A percentile compares a stretch with the other conserved stretches of the same genome.
Conservation (phyloP, 2,329 filamentous ascomycete genomes). For the Pseudonectria foliicola region DNA sequence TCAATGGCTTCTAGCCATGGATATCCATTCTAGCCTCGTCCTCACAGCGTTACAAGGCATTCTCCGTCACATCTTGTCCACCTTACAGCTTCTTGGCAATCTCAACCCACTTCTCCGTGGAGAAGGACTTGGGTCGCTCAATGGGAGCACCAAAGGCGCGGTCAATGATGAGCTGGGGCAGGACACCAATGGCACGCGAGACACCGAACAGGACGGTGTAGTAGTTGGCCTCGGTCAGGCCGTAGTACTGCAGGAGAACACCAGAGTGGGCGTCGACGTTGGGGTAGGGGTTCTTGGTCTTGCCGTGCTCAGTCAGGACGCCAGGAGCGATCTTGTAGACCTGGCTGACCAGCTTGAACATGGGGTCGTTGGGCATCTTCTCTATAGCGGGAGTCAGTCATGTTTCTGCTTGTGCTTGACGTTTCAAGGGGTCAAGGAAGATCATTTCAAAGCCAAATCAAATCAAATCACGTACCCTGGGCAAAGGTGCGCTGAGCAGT, state of each 20-base stretch:
- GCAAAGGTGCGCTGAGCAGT: conserved; percentile 97
- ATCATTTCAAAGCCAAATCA: background rate
- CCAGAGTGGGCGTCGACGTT: conserved; percentile 99
- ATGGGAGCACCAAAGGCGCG: conserved; percentile 94
- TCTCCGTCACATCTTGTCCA: background rate
- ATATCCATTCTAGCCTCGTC: background rate
- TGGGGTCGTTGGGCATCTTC: conserved; percentile 92
- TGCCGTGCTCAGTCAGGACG: conserved; percentile 98
- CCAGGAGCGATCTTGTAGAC: conserved; percentile 99
- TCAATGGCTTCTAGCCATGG: background rate
- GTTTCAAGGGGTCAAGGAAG: background rate
- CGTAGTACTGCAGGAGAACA: conserved; percentile 99
- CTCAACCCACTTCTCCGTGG: conserved; percentile 93
- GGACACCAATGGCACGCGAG: conserved; percentile 93
- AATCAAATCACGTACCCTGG: conserved; percentile 39
- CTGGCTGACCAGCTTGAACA: conserved; percentile 99
- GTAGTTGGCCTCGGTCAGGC: conserved; percentile 97
- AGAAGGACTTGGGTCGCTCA: conserved; percentile 98
- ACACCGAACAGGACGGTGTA: conserved; percentile 99
- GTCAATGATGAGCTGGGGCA: conserved; percentile 99
- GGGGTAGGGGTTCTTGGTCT: conserved; percentile 99
- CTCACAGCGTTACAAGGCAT: conserved; percentile 2
- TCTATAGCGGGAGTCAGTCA: conserved; percentile 34
- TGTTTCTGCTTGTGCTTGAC: too few relatives aligned
- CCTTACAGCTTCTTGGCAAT: conserved; percentile 83